Evolutionary conservation across 768 basidiomycete genomes (phyloP), one percentile per base, ranked within the genome.

Genomic region (Multifurca ochricompacta): DNA sequence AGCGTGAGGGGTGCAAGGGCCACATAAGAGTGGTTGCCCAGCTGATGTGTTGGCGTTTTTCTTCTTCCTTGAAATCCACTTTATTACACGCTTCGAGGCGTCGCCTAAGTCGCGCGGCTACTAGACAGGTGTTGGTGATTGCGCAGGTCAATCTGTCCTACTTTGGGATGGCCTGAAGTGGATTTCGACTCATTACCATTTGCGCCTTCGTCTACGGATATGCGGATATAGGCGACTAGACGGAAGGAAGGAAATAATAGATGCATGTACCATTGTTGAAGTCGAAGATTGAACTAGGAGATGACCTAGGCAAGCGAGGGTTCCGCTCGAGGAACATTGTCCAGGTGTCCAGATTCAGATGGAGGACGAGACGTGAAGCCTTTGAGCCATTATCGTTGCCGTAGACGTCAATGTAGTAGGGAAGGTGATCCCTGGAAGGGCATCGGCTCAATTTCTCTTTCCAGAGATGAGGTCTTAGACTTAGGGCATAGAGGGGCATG

Each of bases 1-100:
- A 83, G 60, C 36, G 78, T 77, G 70, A 75, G 75, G 50, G 79
- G 76, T 6, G 73, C 78, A 36, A 69, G 62, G 59, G 78, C 77
- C 0, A 80, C 77, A 31, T 65, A 42, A 0, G 82, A 83, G 60
- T 84, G 82, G 59, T 78, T 60, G 0, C 83, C 81, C 0, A 13
- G 0, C 4, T 80, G 82, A 6, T n/a, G n/a, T n/a, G n/a, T n/a
- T n/a, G n/a, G n/a, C n/a, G n/a, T n/a, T n/a, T n/a, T n/a, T n/a
- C n/a, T n/a, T n/a, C n/a, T n/a, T n/a, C n/a, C n/a, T n/a, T n/a
- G n/a, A n/a, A n/a, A n/a, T n/a, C n/a, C n/a, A n/a, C n/a, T n/a
- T n/a, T n/a, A n/a, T n/a, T n/a, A n/a, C n/a, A n/a, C n/a, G n/a
- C n/a, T n/a, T n/a, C n/a, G n/a, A n/a, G n/a, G n/a, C n/a, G n/a